Base-by-base conservation (phyloP, 2,329 filamentous ascomycete species). In the Geosmithia flava region DNA sequence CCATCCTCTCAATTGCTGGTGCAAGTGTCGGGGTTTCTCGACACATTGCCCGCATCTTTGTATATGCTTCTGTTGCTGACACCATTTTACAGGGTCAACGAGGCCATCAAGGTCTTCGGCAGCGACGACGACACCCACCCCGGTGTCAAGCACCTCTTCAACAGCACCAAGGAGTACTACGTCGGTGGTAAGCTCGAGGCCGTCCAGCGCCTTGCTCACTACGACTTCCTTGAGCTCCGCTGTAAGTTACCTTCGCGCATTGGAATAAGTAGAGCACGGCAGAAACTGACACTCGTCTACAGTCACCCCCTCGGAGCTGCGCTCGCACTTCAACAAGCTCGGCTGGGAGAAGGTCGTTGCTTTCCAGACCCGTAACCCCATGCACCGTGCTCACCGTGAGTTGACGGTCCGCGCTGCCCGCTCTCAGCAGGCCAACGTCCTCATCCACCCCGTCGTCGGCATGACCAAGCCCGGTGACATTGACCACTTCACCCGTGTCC, bases 401-500 rank as follows among this genome's bases (percentile, higher is more conserved):
- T 75, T 98, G 68, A 98, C 93, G 51, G 93, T 98, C 62, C 89
- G 93, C 61, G 93, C 93, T 56, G 93, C 93, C 55, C 91, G 93
- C 60, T 86, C 86, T 50, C 87, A 94, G 69, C 90, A 96, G 68
- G 93, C 93, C 67, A 98, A 98, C 66, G 93, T 98, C 57, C 85
- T 98, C 61, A 98, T 98, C 68, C 93, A 98, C 75, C 93, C 93
- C 52, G 93, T 98, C 54, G 93, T 98, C 55, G 93, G 93, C 64
- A 80, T 98, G 61, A 98, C 93, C 66, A 98, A 98, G 78, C 93
- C 93, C 50, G 93, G 93, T 67, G 93, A 98, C 68, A 98, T 98
- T 64, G 93, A 98, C 71, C 93, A 98, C 78, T 98, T 98, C 75
- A 98, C 93, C 60, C 88, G 93, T 66, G 93, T 98, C 59, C 89